Percentiles rank a stretch among this genome's conserved stretches.
Conservation (phyloP, 805 yeast species). For the Metschnikowia cubensis region DNA sequence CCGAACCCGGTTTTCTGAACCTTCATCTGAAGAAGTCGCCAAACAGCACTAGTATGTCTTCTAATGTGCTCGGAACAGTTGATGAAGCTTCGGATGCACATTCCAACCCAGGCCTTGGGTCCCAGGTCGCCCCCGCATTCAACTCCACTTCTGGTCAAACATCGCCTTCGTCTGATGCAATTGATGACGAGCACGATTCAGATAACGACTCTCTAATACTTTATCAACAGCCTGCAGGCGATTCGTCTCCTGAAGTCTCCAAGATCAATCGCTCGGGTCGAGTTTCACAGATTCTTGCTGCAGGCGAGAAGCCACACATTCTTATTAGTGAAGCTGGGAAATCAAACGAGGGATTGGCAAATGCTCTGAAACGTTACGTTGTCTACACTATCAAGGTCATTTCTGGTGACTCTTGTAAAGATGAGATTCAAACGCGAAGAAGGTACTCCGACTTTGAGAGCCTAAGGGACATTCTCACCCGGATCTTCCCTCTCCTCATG, state of each 20-base stretch:
- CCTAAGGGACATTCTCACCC: conserved; percentile 63
- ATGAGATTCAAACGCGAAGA: conserved; percentile 61
- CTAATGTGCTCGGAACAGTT: no score
- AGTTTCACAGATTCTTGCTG: conserved; percentile 32
- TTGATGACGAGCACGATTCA: conserved; percentile 11
- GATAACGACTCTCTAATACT: conserved; percentile 30
- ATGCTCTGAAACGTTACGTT: conserved; percentile 60
- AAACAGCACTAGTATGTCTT: neutral
- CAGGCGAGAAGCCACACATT: conserved; percentile 25
- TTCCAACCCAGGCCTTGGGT: neutral
- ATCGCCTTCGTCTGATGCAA: neutral
- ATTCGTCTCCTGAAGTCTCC: conserved; percentile 19
- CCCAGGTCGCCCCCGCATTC: conserved; percentile 2
- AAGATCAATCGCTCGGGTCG: conserved; percentile 33
- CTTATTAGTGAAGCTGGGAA: conserved; percentile 79
- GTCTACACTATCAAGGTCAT: conserved; percentile 73
- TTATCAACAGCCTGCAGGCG: conserved; percentile 18
- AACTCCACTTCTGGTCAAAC: neutral
- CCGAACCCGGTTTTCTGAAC: neutral
- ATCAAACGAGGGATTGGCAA: conserved; percentile 68
- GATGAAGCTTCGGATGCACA: neutral
- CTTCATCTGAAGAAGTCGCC: neutral
- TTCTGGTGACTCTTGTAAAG: conserved; percentile 31
- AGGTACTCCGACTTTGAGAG: conserved; percentile 92
- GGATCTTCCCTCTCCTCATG: conserved; percentile 72